Evolutionary conservation across 345 rosid species (phyloP).

Genomic region (Camelina laxa): DNA sequence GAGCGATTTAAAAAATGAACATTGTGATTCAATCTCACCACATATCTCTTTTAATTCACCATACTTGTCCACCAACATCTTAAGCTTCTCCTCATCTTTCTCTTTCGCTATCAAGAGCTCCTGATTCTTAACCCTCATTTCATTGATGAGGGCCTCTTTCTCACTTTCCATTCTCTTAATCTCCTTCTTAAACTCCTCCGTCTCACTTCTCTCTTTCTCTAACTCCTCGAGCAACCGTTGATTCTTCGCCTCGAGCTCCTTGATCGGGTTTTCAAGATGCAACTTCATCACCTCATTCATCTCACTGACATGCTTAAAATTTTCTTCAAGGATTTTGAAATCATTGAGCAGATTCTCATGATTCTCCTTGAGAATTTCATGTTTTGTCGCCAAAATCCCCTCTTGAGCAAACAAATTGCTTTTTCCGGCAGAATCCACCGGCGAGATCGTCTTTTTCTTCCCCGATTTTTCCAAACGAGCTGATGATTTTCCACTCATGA

Average conservation of each 20-base stretch:
- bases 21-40: not conserved
- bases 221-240: slow-evolving; percentile 13
- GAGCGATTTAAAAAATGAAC: not conserved
- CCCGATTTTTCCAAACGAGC: not conserved
- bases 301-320: not conserved
- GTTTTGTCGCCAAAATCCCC: not conserved
- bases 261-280: not conserved
- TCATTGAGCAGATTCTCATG: slow-evolving; percentile 26
- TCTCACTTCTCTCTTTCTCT: slow-evolving; percentile 34
- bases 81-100: not conserved
- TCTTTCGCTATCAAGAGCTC: slow-evolving; percentile 5
- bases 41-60: slow-evolving; percentile 4
- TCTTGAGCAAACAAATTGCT: slow-evolving; percentile 1
- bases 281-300: slow-evolving; percentile 5
- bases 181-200: not conserved
- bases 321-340: slow-evolving; percentile 2
- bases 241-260: slow-evolving; percentile 1
- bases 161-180: not conserved
- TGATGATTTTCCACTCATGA: slow-evolving; percentile 29
- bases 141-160: not conserved
- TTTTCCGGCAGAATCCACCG: not conserved
- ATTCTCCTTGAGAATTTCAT: slow-evolving; percentile 31
- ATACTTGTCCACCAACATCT: slow-evolving; percentile 10
- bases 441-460: slow-evolving; percentile 5
- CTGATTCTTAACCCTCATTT: not conserved